These are phyloP conservation scores for Mucor racemosus DNA, from an alignment of 371 early-diverging fungal species.

Conservation along the genomic window DNA sequence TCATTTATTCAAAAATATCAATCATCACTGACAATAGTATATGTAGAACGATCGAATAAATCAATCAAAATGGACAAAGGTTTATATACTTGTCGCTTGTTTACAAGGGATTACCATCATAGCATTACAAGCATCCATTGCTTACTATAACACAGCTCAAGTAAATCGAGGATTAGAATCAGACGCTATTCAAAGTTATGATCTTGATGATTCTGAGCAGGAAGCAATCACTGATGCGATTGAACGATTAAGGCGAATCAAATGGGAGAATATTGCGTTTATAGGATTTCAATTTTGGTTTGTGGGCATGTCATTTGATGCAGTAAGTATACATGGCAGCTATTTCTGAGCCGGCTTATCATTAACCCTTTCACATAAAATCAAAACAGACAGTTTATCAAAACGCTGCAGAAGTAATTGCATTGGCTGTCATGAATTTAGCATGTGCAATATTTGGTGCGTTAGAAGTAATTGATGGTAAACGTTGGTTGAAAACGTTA, in stretches of 20 bases:
- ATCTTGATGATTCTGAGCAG: constrained; percentile 6
- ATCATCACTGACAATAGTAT: background rate
- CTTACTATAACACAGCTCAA: constrained; percentile 40
- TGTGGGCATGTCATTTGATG: constrained; percentile 53
- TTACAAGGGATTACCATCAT: constrained; percentile 49
- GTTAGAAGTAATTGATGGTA: constrained; percentile 44
- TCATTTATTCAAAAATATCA: background rate
- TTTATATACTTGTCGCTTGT: constrained; percentile 38
- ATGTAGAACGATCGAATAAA: constrained; percentile 39
- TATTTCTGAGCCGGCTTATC: too few species aligned
- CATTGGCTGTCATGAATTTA: constrained; percentile 42
- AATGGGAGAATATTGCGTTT: constrained; percentile 56
- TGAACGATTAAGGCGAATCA: constrained; percentile 42
- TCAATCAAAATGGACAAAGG: constrained; percentile 45
- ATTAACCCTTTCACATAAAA: too few species aligned
- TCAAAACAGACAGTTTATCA: constrained; percentile 42
- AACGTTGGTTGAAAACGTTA: constrained; percentile 36
- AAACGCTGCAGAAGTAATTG: constrained; percentile 46
- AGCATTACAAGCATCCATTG: constrained; percentile 41
- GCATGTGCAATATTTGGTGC: constrained; percentile 45
- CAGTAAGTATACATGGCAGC: constrained; percentile 31
- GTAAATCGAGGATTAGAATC: constrained; percentile 19
- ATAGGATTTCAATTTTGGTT: constrained; percentile 52
- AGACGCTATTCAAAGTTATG: constrained; percentile 7
- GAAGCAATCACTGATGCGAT: constrained; percentile 20